Base-by-base conservation (phyloP, 805 yeast genomes). In the Candida maltosa region DNA sequence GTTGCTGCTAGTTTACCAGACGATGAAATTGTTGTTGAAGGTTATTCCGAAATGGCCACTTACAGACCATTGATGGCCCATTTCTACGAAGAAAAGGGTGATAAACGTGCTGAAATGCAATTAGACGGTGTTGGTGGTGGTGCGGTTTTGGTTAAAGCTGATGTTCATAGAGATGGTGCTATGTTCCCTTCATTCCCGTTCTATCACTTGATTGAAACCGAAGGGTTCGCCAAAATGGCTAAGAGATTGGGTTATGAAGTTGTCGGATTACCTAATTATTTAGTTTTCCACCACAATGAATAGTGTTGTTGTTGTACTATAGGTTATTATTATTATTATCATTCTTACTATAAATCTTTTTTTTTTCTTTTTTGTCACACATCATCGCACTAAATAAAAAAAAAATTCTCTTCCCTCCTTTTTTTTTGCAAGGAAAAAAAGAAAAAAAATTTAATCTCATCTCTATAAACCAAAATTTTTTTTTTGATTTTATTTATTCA, bases 171-270 rank as follows among this genome's bases (percentile, higher is more conserved):
- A 58, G 98, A 93, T 60, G 99, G 99, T 34, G 97, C 97, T 37
- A 91, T 93, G 97, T 93, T 93, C 77, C 98, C 99, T 12, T 86
- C 94, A 32, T 93, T 93, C 77, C 93, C 98, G 41, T 93, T 93
- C 70, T 89, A 91, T 59, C 95, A 93, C 59, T 73, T 93, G 59
- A 88, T 93, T 45, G 98, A 93, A 68, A 89, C 97, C 7, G 98
- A 93, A 64, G 98, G 98, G 12, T 93, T 93, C 62, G 97, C 93
- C n/a, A 83, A 83, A 60, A 93, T 93, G 97, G 96, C 96, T 29
- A 87, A 88, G 60, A 73, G 97, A 49, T 71, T 93, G 44, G 95
- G 95, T 21, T 89, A 93, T 61, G 85, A 83, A 49, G 88, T 89
- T 16, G 83, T 70, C 56, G 99, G 99, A 4, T 72, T 93, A 54